Base-by-base conservation (phyloP, 148 eudicot species). In the Simmondsia chinensis region DNA sequence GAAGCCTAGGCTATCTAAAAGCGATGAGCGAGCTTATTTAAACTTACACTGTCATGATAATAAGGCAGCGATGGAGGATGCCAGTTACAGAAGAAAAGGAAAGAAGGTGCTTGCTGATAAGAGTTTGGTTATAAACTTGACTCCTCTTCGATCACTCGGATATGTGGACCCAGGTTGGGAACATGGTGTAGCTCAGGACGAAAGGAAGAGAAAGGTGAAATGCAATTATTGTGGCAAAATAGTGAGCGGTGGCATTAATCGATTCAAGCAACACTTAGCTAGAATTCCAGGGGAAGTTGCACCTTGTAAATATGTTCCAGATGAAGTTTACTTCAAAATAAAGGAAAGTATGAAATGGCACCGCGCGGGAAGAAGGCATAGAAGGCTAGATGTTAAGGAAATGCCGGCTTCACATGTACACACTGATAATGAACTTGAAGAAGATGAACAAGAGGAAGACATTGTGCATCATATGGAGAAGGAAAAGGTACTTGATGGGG, bases 151-250 rank as follows among this genome's bases (percentile, higher is more conserved):
- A 28, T 88, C 96, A 6, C 54, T 83, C 38, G 94, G 94, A 63
- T 88, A 88, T 55, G 82, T 83, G 66, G 96, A 88, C 56, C 96
- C 96, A 50, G 96, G 96, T 35, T 87, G 96, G 96, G 94, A 88
- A 54, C 79, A 88, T 73, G 96, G 94, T 34, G 76, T 77, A 56
- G 86, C 94, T 59, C 96, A 83, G 69, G 94, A 88, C 60, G 96
- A 88, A 33, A 75, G 91, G 64, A 88, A 83, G 76, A 88, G 83
- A 54, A 88, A 83, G 65, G 96, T 88, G 26, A 88, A 88, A 69
- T 88, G 96, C 71, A 87, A 87, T 62, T 87, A 83, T 34, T 87
- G 96, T 55, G 96, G 75, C 24, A 87, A 82, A 72, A 71, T 87
- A 59, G 96, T 87, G 13, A 87, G 96, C 60, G 96, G 96, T 39